phyloP scores from a whole-genome alignment of 768 basidiomycete species.

The Lanmaoa rubissima region DNA sequence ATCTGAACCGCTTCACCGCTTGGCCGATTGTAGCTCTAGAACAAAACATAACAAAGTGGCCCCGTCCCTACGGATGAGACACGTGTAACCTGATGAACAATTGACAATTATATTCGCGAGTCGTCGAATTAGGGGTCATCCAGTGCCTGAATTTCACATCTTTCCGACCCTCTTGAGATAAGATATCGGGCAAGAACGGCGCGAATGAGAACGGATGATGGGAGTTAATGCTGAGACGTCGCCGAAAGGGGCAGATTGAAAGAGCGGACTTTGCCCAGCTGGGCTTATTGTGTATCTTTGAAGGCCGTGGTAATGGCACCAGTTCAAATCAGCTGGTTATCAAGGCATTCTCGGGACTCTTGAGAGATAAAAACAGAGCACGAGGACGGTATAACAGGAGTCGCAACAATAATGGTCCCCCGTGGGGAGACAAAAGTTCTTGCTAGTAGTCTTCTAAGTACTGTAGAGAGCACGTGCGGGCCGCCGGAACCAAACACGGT shows the following conservation, averaged over 20 bases:
- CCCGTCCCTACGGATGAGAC: not conserved
- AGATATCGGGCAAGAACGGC: constrained; percentile 1
- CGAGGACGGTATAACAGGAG: not conserved
- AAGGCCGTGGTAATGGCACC: constrained; percentile 3
- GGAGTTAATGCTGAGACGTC: not conserved
- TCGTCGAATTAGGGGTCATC: constrained; percentile 3
- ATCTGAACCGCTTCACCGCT: not conserved
- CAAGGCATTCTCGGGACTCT: not conserved
- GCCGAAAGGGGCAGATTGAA: constrained; percentile 24
- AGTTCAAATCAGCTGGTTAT: not conserved
- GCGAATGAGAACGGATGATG: constrained; percentile 8
- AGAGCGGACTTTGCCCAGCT: constrained; percentile 2
- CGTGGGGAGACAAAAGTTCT: not conserved
- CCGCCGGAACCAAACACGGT: constrained; percentile 1
- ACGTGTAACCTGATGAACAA: constrained; percentile 2
- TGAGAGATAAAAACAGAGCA: constrained; percentile 1
- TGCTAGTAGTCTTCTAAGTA: not conserved
- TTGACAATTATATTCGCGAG: constrained; percentile 4
- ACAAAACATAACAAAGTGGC: not conserved
- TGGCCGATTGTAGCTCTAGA: constrained; percentile 13
- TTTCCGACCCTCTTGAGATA: not conserved
- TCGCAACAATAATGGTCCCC: not conserved
- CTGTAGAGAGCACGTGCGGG: constrained; percentile 5
- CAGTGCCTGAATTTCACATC: constrained; percentile 4
- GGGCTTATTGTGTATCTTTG: constrained; percentile 2